Conservation (phyloP, 148 eudicot genomes). For the Silene conica region DNA sequence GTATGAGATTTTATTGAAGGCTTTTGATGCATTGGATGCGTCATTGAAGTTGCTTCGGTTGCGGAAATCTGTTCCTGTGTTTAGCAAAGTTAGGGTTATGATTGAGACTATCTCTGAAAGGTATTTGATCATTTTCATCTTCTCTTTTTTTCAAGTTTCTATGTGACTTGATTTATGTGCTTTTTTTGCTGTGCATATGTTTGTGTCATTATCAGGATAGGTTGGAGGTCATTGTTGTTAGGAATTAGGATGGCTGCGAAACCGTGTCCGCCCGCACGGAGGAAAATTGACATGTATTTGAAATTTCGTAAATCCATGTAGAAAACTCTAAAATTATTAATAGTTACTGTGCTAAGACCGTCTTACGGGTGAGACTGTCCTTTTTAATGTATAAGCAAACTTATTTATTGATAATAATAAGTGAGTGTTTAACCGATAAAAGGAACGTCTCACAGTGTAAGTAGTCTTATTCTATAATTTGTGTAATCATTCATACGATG, state of each 20-base stretch:
- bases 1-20: constrained; percentile 50
- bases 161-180: background rate
- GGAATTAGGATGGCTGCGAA: background rate
- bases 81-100: constrained; percentile 56
- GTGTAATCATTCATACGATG: no score
- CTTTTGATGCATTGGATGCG: constrained; percentile 62
- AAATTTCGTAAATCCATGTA: no score
- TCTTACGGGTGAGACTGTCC: no score
- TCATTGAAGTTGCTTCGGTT: constrained; percentile 65
- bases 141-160: background rate
- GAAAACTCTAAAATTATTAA: no score
- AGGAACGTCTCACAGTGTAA: no score
- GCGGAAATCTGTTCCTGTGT: constrained; percentile 47
- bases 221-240: background rate
- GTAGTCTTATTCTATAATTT: no score
- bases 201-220: background rate
- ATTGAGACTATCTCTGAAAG: constrained; percentile 58
- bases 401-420: background rate
- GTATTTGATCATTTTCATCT: constrained; percentile 24
- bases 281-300: no score
- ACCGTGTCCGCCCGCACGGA: background rate
- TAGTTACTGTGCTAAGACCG: no score
- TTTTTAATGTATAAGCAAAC: no score
- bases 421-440: no score
- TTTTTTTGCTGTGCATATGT: background rate